Evolutionary conservation across 2,329 filamentous ascomycete species (phyloP).

Genomic region (Fusarium foetens): DNA sequence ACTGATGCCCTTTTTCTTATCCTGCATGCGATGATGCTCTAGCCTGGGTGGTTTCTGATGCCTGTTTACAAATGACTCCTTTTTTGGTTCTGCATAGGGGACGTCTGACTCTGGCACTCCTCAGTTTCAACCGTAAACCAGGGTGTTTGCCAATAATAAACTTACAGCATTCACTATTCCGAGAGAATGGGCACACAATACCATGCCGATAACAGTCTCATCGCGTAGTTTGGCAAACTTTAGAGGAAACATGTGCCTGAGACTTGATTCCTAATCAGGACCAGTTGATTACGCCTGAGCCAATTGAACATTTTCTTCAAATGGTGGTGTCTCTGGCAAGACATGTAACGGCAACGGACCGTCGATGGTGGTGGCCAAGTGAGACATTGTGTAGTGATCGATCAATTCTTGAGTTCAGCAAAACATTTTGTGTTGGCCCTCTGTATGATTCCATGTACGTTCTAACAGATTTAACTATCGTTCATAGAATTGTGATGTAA

Average conservation of each 20-base stretch:
- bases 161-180: constrained; percentile 17
- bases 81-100: not conserved
- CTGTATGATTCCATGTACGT: not conserved
- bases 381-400: constrained; percentile 16
- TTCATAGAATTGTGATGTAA: not conserved
- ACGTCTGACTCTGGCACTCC: not conserved
- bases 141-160: constrained; percentile 12
- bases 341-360: constrained; percentile 36
- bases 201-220: not conserved
- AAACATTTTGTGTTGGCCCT: not conserved
- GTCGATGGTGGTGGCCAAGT: constrained; percentile 26
- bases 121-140: constrained; percentile 6
- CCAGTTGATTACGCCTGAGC: constrained; percentile 13
- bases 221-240: not conserved
- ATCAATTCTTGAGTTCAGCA: constrained; percentile 1
- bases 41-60: constrained; percentile 17
- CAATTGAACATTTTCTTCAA: constrained; percentile 9
- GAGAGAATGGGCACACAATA: constrained; percentile 1
- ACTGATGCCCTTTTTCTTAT: not conserved
- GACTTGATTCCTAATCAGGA: constrained; percentile 32
- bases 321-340: constrained; percentile 28
- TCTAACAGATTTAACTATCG: not conserved
- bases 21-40: constrained; percentile 18
- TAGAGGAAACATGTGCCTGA: constrained; percentile 29
- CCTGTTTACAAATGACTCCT: constrained; percentile 35